Evolutionary conservation across 768 basidiomycete genomes (phyloP), one percentile per base, ranked within the genome.

Genomic region (Boletales sp.): DNA sequence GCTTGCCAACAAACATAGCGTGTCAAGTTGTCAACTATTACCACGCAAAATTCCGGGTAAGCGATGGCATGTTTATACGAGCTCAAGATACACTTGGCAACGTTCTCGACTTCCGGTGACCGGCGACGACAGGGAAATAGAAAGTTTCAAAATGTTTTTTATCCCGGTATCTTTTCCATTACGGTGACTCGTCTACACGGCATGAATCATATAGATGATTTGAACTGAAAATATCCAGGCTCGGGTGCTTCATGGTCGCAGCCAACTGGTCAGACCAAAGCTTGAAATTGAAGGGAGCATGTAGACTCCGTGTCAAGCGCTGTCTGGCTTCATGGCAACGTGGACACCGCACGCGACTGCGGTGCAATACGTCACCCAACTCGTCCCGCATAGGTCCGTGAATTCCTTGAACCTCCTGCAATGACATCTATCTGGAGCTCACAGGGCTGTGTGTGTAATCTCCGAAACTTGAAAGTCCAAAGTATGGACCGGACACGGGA

Each of bases 381-480:
- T 41, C 19, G 37, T 42, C 19, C 37, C 44, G 41, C 41, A 40
- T 30, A 42, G 19, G 41, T 15, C 36, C 38, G 45, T 37, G 39
- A 37, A 17, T 35, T 28, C 44, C 41, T 64, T 38, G 25, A 28
- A 28, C 50, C 49, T 21, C 48, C 18, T 51, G 42, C 40, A 42
- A 46, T 47, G 44, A 46, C 44, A 33, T 41, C 35, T 31, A 21
- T 56, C 54, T 41, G 32, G 55, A 43, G 38, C n/a, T 42, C 33
- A 39, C 46, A 51, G 13, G 60, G 58, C 50, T 49, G 49, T 58
- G 48, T 43, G 25, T 35, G 50, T 58, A 62, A 65, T 63, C 49
- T 65, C 62, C 60, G 63, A 15, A 28, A 28, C 25, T 28, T 28
- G 25, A 19, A 34, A 9, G 48, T 25, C 41, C 40, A 32, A 28